Evolutionary conservation across 2,329 filamentous ascomycete species (phyloP), one percentile per base, ranked within the genome.

Genomic region (Phialophora macrospora): DNA sequence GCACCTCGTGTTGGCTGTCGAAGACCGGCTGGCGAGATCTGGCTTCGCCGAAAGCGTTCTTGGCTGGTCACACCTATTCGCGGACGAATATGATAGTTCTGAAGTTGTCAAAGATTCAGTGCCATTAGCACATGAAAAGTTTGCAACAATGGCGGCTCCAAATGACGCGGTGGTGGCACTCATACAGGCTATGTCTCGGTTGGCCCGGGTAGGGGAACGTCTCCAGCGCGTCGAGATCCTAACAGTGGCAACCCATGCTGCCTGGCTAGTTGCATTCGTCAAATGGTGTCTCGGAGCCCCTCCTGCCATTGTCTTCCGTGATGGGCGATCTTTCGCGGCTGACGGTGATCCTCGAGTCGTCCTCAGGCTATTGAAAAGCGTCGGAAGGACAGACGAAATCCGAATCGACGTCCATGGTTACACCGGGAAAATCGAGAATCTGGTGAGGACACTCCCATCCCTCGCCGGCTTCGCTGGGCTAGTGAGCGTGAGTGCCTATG

Each of bases 11-110:
- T 3, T 30, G n/a, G 54, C 30, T 2, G 54, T 56, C 30, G 30
- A 56, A 38, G 24, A 38, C n/a, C 24, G 26, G 30, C 54, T 56
- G 7, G 30, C 54, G 30, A 56, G 17, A 11, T 32, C 26, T 20
- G 54, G 54, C 6, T 56, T 56, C 30, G 34, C 54, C 20, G 54
- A 56, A 56, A 56, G 30, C 34, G 54, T 24, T 20, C 26, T 56
- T 32, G 54, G 54, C 30, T 56, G 54, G 30, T 32, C 54, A 32
- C 22, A 20, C 24, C 9, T 56, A 11, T 56, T 56, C n/a, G n/a
- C 12, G 22, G n/a, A 38, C 30, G 54, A 56, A 24, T 11, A 20
- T 38, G 54, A 14, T 14, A 14, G n/a, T 38, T 24, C 54, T 30
- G n/a, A 22, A 38, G 17, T 9, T 30, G 17, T 24, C 9, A 7